phyloP scores from a whole-genome alignment of 2,329 filamentous ascomycete genomes.

The Pseudogymnoascus sp. region DNA sequence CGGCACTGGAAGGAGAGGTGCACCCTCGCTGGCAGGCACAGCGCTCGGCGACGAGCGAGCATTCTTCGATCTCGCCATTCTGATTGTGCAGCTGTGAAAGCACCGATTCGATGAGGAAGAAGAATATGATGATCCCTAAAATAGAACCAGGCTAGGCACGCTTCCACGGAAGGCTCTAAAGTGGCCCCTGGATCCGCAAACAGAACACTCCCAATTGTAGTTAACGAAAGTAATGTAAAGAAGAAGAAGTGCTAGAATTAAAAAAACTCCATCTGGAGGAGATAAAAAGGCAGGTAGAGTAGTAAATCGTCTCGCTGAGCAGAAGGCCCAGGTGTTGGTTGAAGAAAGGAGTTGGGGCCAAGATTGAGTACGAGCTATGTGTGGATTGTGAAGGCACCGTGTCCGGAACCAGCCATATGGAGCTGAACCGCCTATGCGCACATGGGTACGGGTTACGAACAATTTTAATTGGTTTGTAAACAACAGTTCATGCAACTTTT shows the following conservation, averaged over 20 bases:
- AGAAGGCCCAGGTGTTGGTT: neutral
- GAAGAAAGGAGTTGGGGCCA: constrained; percentile 7
- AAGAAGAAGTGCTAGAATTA: neutral
- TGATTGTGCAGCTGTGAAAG: neutral
- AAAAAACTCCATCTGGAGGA: constrained; percentile 8
- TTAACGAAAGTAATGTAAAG: constrained; percentile 9
- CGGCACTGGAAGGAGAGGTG: neutral
- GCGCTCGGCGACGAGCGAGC: constrained; percentile 8
- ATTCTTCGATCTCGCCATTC: constrained; percentile 7
- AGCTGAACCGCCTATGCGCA: neutral
- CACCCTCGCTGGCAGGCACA: neutral
- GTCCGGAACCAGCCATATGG: neutral
- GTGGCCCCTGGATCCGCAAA: constrained; percentile 5
- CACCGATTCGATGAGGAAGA: neutral
- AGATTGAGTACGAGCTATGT: constrained; percentile 4
- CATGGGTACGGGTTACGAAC: constrained; percentile 1
- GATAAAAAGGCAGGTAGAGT: neutral
- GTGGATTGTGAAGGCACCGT: constrained; percentile 7
- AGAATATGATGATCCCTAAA: neutral
- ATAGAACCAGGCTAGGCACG: constrained; percentile 5
- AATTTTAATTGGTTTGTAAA: constrained; percentile 7
- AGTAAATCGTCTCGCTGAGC: neutral
- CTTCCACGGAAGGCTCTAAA: neutral
- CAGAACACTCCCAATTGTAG: neutral
- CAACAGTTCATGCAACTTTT: neutral